Conservation (phyloP, 106 monocot genomes). For the Hemerocallis citrina region DNA sequence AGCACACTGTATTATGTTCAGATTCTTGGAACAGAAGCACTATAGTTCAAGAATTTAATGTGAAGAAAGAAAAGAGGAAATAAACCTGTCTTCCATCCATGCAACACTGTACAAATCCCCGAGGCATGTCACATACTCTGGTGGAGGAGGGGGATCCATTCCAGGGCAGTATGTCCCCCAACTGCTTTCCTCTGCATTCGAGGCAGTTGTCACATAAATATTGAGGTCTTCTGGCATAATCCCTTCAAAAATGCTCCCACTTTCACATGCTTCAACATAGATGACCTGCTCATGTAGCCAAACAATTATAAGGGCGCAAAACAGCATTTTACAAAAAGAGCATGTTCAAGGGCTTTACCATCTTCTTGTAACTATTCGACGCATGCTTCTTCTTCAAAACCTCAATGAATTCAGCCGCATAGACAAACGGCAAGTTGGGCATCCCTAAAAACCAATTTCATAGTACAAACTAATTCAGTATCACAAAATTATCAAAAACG, state of each 20-base stretch:
- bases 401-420: slow-evolving; percentile 58
- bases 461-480: too few species aligned
- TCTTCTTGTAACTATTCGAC: slow-evolving; percentile 60
- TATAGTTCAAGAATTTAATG: too few species aligned
- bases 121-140: slow-evolving; percentile 60
- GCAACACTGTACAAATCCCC: slow-evolving; percentile 86
- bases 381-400: slow-evolving; percentile 83
- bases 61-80: not conserved
- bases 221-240: slow-evolving; percentile 65
- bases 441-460: slow-evolving; percentile 64
- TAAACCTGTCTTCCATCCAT: slow-evolving; percentile 97
- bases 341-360: slow-evolving; percentile 27
- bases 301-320: too few species aligned
- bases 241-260: slow-evolving; percentile 91
- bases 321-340: too few species aligned
- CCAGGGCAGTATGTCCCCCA: slow-evolving; percentile 91
- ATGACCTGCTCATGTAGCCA: slow-evolving; percentile 41
- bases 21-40: too few species aligned
- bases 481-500: too few species aligned
- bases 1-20: too few species aligned
- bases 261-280: slow-evolving; percentile 93
- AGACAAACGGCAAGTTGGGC: slow-evolving; percentile 65
- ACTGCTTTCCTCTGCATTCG: slow-evolving; percentile 81
- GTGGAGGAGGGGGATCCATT: slow-evolving; percentile 52
- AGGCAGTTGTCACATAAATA: slow-evolving; percentile 91